Conservation (phyloP, 805 yeast species). For the Ogataea corticis region DNA sequence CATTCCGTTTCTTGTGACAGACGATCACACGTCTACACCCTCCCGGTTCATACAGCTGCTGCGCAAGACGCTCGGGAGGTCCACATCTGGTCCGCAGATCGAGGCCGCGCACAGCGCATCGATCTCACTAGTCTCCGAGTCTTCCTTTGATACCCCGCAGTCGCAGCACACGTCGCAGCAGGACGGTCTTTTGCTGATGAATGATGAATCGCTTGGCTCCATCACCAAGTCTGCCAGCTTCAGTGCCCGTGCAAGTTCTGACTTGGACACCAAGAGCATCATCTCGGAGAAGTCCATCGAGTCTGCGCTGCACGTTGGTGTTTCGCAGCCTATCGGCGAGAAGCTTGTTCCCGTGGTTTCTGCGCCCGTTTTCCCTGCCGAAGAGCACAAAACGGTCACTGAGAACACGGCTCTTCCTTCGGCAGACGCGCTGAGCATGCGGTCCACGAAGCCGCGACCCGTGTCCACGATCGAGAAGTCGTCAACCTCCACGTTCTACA, state of each 20-base stretch:
- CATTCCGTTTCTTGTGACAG: slow-evolving; percentile 40
- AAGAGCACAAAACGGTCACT: slow-evolving; percentile 1
- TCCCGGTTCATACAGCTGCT: slow-evolving; percentile 56
- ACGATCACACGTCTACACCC: slow-evolving; percentile 49
- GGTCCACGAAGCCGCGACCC: slow-evolving; percentile 32
- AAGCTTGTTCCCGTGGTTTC: slow-evolving; percentile 38
- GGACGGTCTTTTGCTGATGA: background rate
- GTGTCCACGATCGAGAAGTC: slow-evolving; percentile 40
- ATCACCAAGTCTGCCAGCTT: slow-evolving; percentile 1
- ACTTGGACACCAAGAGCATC: background rate
- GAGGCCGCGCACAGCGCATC: slow-evolving; percentile 15
- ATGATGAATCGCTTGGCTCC: background rate
- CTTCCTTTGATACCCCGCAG: slow-evolving; percentile 12
- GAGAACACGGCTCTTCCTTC: background rate
- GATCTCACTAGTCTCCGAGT: slow-evolving; percentile 21
- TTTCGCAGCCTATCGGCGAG: slow-evolving; percentile 17
- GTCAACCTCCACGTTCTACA: slow-evolving; percentile 19
- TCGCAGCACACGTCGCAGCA: background rate
- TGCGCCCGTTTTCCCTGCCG: slow-evolving; percentile 31
- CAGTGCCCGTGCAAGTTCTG: background rate
- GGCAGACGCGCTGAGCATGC: slow-evolving; percentile 4
- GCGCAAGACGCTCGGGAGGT: slow-evolving; percentile 42
- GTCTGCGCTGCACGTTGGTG: background rate
- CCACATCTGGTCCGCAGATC: slow-evolving; percentile 10
- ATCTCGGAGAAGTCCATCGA: background rate